Evolutionary conservation across 1,139 yeast genomes (phyloP).

Genomic region (Debaryomyces subglobosus): DNA sequence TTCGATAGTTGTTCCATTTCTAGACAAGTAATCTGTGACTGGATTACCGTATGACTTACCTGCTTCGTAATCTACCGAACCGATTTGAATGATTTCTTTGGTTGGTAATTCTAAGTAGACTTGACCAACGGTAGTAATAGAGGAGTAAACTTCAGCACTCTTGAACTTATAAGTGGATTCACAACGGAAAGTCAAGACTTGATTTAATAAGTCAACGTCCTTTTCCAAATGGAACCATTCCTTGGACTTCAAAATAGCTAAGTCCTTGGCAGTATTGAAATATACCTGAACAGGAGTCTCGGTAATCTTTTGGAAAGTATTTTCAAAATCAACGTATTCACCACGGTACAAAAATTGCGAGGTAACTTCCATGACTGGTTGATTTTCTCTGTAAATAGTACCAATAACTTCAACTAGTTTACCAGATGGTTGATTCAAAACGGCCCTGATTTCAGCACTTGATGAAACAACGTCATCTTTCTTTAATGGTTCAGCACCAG

Average conservation of each 20-base stretch:
- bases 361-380: slow-evolving; percentile 89
- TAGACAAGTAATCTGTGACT: slow-evolving; percentile 86
- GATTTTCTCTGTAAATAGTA: slow-evolving; percentile 72
- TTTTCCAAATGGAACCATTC: slow-evolving; percentile 94
- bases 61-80: slow-evolving; percentile 85
- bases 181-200: slow-evolving; percentile 87
- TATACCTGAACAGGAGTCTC: slow-evolving; percentile 87
- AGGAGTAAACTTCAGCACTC: slow-evolving; percentile 72
- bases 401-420: slow-evolving; percentile 96
- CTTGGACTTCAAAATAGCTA: slow-evolving; percentile 90
- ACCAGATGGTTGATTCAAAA: slow-evolving; percentile 88
- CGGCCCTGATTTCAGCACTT: slow-evolving; percentile 84
- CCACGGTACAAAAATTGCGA: slow-evolving; percentile 98
- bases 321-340: slow-evolving; percentile 78
- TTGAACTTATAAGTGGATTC: slow-evolving; percentile 83
- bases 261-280: slow-evolving; percentile 78
- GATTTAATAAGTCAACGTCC: slow-evolving; percentile 71
- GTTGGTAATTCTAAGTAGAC: slow-evolving; percentile 89
- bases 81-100: slow-evolving; percentile 87
- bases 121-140: slow-evolving; percentile 83
- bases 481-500: slow-evolving; percentile 88
- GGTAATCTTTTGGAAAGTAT: slow-evolving; percentile 85
- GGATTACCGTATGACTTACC: slow-evolving; percentile 97
- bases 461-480: slow-evolving; percentile 87
- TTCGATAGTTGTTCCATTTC: slow-evolving; percentile 93